Evolutionary conservation across 2,329 filamentous ascomycete genomes (phyloP), one percentile per base, ranked within the genome.

Genomic region (Madurella fahalii): DNA sequence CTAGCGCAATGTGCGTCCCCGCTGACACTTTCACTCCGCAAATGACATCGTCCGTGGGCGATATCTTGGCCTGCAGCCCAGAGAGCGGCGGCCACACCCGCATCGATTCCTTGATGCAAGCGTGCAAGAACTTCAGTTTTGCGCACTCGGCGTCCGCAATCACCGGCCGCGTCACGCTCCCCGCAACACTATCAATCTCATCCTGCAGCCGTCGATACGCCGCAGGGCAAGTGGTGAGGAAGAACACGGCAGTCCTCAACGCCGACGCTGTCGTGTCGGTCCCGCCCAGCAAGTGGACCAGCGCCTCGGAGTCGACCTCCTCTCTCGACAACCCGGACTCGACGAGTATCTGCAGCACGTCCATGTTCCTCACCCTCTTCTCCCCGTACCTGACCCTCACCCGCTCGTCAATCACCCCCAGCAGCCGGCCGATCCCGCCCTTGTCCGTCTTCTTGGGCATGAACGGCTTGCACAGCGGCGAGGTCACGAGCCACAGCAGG

Each of bases 331-430:
- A 15, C 4, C 51, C 50, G 17, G 49, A 52, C 5, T 54, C 53
- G 32, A 61, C 50, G n/a, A 58, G 54, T 1, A 20, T 52, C 16
- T 59, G 58, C 2, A 63, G 53, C 50, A 61, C 48, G 31, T 59
- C 57, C 9, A 31, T 34, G 13, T 54, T 40, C 51, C 40, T 0
- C 31, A 54, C 31, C 31, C 20, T 43, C 39, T 51, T 45, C 16
- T 54, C 57, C 12, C 48, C 53, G 41, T 56, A 57, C 42, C 52
- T 49, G 50, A 50, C 41, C 49, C 40, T 44, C 34, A 60, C 49
- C 39, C 65, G 37, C 67, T 64, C 49, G 41, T 59, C 50, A 48
- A 57, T 32, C 20, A 54, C 11, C 2, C 48, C 58, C 11, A 63
- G 39, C 50, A 64, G 50, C 15, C 50, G 47, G 1, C 61, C 61